A percentile compares a stretch with the other conserved stretches of the same genome.
Conservation (phyloP, 352 stramenopile species). For the Pythium pyrilobum region DNA sequence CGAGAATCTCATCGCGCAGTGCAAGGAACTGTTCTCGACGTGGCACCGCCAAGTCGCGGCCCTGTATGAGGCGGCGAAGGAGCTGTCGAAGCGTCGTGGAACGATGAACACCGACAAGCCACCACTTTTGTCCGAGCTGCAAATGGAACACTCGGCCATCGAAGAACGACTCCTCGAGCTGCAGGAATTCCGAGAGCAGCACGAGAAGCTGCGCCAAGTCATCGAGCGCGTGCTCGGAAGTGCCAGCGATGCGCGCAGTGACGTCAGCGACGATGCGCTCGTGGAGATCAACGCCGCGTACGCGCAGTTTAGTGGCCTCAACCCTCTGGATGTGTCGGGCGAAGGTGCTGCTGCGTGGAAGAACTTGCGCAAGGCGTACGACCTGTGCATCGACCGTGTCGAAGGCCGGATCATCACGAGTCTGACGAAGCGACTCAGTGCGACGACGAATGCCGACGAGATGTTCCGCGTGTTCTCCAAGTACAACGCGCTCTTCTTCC, state of each 20-base stretch:
- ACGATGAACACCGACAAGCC: constrained; percentile 82
- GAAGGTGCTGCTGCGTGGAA: constrained; percentile 83
- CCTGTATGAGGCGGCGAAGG: constrained; percentile 86
- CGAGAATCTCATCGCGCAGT: constrained; percentile 63
- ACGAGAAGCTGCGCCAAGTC: constrained; percentile 87
- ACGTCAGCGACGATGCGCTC: constrained; percentile 77
- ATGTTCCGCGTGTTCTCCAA: constrained; percentile 97
- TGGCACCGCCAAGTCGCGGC: constrained; percentile 78
- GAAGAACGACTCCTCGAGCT: constrained; percentile 87
- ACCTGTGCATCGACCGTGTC: constrained; percentile 88
- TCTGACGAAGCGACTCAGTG: constrained; percentile 82
- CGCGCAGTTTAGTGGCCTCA: constrained; percentile 64
- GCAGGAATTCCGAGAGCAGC: constrained; percentile 87
- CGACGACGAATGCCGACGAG: constrained; percentile 91
- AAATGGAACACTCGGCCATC: constrained; percentile 83
- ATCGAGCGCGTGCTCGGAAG: constrained; percentile 81
- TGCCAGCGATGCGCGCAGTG: constrained; percentile 37
- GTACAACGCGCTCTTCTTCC: constrained; percentile 98
- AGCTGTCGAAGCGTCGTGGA: constrained; percentile 79
- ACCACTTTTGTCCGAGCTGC: constrained; percentile 69
- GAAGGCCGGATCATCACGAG: constrained; percentile 91
- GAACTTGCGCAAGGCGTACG: constrained; percentile 85
- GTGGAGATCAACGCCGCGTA: constrained; percentile 89
- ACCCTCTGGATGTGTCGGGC: constrained; percentile 83
- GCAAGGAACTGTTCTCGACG: constrained; percentile 82